Evolutionary conservation across 805 yeast species (phyloP).

Genomic region (Yarrowia sp.): DNA sequence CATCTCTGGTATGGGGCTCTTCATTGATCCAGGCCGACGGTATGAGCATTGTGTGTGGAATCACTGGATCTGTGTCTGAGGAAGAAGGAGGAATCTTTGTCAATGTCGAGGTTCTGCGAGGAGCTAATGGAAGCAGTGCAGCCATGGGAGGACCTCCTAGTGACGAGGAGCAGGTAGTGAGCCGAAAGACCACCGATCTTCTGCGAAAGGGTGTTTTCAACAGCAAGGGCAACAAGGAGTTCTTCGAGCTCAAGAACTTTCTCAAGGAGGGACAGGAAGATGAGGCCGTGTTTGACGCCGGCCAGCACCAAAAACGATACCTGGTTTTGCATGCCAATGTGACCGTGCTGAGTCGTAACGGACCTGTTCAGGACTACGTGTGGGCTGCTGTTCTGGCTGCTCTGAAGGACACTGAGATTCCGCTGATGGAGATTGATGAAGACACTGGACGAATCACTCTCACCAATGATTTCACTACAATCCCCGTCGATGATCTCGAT

Average conservation of each 20-base stretch:
- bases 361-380: slow-evolving; percentile 80
- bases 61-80: slow-evolving; percentile 43
- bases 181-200: slow-evolving; percentile 66
- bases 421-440: slow-evolving; percentile 69
- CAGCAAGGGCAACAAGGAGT: slow-evolving; percentile 51
- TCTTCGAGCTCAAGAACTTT: slow-evolving; percentile 44
- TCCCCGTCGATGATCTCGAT: slow-evolving; percentile 17
- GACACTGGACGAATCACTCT: slow-evolving; percentile 49
- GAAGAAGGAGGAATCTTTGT: slow-evolving; percentile 42
- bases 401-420: slow-evolving; percentile 64
- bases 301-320: slow-evolving; percentile 46
- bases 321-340: slow-evolving; percentile 73
- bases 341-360: slow-evolving; percentile 79
- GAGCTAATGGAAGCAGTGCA: slow-evolving; percentile 49
- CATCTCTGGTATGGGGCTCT: slow-evolving; percentile 61
- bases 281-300: slow-evolving; percentile 49
- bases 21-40: slow-evolving; percentile 72
- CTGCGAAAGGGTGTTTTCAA: slow-evolving; percentile 64
- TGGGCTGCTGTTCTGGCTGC: slow-evolving; percentile 74
- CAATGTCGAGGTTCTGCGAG: slow-evolving; percentile 45
- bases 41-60: slow-evolving; percentile 69
- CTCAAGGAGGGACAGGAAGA: slow-evolving; percentile 46
- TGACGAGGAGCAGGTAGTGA: slow-evolving; percentile 45
- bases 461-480: slow-evolving; percentile 4
- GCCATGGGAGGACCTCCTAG: slow-evolving; percentile 43